phyloP scores from a whole-genome alignment of 768 basidiomycete species.

The Pleurotus tuber-regium region DNA sequence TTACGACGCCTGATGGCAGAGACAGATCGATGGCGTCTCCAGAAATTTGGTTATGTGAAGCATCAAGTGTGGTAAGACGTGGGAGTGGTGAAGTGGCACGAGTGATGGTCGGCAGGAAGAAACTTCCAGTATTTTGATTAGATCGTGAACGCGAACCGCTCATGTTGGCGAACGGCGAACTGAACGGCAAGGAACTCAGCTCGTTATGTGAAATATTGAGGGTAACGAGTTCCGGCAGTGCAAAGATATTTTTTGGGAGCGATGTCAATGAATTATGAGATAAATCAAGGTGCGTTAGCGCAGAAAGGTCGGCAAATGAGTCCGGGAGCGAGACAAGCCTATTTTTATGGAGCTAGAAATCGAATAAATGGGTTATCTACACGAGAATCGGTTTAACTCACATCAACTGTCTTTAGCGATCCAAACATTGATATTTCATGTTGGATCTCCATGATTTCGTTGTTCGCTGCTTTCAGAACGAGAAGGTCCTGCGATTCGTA shows the following conservation, averaged over 20 bases:
- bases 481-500: constrained; percentile 80
- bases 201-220: constrained; percentile 75
- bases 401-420: constrained; percentile 76
- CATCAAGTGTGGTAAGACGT: constrained; percentile 59
- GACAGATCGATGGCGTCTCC: constrained; percentile 50
- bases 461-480: constrained; percentile 75
- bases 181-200: constrained; percentile 59
- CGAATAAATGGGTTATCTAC: constrained; percentile 10
- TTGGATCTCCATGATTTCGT: constrained; percentile 76
- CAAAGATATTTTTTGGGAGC: constrained; percentile 63
- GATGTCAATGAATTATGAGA: constrained; percentile 67
- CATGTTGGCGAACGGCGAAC: constrained; percentile 46
- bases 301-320: constrained; percentile 65
- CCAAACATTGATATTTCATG: constrained; percentile 84
- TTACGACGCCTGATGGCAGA: constrained; percentile 54
- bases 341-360: constrained; percentile 70
- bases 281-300: constrained; percentile 66
- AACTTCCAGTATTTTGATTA: constrained; percentile 39
- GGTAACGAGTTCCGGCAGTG: constrained; percentile 62
- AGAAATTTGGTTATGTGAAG: constrained; percentile 63
- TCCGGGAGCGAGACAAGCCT: constrained; percentile 58
- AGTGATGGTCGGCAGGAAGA: constrained; percentile 62
- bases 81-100: constrained; percentile 68
- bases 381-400: constrained; percentile 33
- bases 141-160: constrained; percentile 5